Conservation (phyloP, 495 filamentous ascomycete species). For the Xylaria longipes region DNA sequence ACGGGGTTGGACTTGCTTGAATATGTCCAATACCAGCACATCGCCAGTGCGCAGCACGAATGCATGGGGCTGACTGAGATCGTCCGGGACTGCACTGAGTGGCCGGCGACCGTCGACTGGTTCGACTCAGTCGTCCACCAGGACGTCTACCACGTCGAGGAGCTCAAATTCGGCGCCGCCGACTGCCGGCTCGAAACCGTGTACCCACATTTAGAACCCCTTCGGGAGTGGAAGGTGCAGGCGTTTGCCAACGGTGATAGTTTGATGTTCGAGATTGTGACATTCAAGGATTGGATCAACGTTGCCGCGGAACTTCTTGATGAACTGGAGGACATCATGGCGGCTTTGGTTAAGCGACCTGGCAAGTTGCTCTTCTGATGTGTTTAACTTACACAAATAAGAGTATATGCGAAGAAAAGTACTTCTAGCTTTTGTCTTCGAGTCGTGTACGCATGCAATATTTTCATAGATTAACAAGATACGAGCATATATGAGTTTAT, state of each 20-base stretch:
- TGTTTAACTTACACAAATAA: not conserved
- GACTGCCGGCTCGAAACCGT: constrained; percentile 48
- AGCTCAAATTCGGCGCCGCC: constrained; percentile 40
- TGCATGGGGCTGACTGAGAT: constrained; percentile 46
- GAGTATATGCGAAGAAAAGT: not conserved
- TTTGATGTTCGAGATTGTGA: constrained; percentile 51
- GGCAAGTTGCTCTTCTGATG: constrained; percentile 27
- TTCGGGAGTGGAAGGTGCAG: constrained; percentile 56
- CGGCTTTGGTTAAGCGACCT: constrained; percentile 39
- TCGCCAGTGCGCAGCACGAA: constrained; percentile 45
- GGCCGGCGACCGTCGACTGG: constrained; percentile 33
- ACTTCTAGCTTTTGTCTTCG: not conserved
- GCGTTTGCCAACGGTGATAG: constrained; percentile 48
- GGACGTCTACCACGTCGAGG: constrained; percentile 52
- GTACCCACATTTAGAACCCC: constrained; percentile 51
- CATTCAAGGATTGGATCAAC: constrained; percentile 48
- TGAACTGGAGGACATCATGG: constrained; percentile 41
- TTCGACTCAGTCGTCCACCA: constrained; percentile 57
- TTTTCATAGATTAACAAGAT: not conserved
- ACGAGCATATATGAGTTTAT: not conserved
- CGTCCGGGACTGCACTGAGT: constrained; percentile 38
- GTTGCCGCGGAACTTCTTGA: constrained; percentile 44
- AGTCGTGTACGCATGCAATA: not conserved
- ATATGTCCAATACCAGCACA: constrained; percentile 46
- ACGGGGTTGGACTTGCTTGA: constrained; percentile 42